Evolutionary conservation across 257 asterid species (phyloP), one percentile per base, ranked within the genome.

Genomic region (Forsythia viridissima): DNA sequence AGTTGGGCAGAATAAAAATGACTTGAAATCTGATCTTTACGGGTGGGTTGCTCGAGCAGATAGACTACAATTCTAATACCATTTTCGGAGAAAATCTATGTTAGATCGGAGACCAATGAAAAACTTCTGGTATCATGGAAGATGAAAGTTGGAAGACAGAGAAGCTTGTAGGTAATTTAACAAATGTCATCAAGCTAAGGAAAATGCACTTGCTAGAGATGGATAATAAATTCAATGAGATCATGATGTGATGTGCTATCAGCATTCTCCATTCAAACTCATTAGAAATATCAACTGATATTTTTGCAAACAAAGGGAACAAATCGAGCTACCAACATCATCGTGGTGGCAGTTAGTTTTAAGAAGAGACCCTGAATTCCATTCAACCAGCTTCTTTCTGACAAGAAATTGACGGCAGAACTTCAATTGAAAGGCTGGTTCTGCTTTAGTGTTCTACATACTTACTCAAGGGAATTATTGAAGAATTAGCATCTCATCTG

Each of bases 1-100:
- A 79, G 90, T 44, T 92, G 94, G 97, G 74, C 81, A 78, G 87
- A 77, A 61, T 30, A 87, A 70, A 74, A 84, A 81, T 73, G 91
- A 79, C 9, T 15, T 11, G 18, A 82, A 85, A 36, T 71, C 86
- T 43, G 90, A 81, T 83, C 84, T 57, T 92, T 30, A 88, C 81
- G 97, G 90, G 15, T 95, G 98, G 97, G 87, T 89, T 81, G 97
- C 97, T 75, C 94, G 93, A 63, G 94, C 80, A 46, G 97, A 91
- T 84, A 30, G 94, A 92, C 77, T 94, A 88, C 81, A 75, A 76
- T 41, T 80, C 92, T 67, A 85, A 76, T 70, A 80, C 71, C 70
- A 83, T 89, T 65, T 80, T 92, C 61, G 97, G 96, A 38, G 97
- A 94, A 81, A 83, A 84, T 80, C 96, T 91, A 70, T 91, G 96